These are phyloP conservation scores for Ophiognomonia clavigignenti-juglandacearum DNA, from an alignment of 2,329 filamentous ascomycete species.

Conservation along the genomic window DNA sequence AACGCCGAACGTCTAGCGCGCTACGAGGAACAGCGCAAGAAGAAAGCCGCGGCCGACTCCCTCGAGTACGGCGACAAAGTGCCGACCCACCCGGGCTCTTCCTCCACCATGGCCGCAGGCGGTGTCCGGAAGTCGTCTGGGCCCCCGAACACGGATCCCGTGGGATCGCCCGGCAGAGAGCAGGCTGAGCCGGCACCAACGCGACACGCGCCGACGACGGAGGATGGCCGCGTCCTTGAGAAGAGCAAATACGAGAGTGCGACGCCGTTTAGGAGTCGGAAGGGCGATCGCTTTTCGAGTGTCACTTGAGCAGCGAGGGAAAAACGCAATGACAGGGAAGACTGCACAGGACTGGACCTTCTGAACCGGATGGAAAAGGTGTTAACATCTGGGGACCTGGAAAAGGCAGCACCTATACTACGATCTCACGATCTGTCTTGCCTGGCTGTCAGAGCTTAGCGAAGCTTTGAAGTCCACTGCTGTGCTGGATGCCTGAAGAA, in stretches of 20 bases:
- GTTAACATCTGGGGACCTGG: no score
- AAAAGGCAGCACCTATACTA: no score
- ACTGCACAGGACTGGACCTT: no score
- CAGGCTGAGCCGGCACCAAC: conserved; percentile 81
- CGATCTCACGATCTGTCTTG: no score
- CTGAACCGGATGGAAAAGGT: background rate
- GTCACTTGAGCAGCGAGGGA: conserved; percentile 25
- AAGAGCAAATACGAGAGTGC: conserved; percentile 88
- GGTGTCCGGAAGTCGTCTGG: conserved; percentile 36
- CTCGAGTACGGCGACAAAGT: conserved; percentile 44
- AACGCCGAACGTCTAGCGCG: conserved; percentile 79
- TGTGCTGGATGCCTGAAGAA: no score
- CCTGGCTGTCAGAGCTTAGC: no score
- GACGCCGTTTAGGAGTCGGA: conserved; percentile 69
- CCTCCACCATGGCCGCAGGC: conserved; percentile 30
- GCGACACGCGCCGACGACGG: conserved; percentile 70
- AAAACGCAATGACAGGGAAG: background rate
- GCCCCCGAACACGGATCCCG: conserved; percentile 53
- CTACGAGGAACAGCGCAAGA: conserved; percentile 60
- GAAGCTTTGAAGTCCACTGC: no score
- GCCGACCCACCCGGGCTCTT: conserved; percentile 28
- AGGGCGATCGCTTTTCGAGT: conserved; percentile 77
- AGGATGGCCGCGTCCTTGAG: conserved; percentile 60
- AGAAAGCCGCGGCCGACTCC: conserved; percentile 55
- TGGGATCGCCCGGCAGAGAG: conserved; percentile 65